Evolutionary conservation across 2,329 filamentous ascomycete species (phyloP).

Genomic region (Hymenoscyphus fructigenus): DNA sequence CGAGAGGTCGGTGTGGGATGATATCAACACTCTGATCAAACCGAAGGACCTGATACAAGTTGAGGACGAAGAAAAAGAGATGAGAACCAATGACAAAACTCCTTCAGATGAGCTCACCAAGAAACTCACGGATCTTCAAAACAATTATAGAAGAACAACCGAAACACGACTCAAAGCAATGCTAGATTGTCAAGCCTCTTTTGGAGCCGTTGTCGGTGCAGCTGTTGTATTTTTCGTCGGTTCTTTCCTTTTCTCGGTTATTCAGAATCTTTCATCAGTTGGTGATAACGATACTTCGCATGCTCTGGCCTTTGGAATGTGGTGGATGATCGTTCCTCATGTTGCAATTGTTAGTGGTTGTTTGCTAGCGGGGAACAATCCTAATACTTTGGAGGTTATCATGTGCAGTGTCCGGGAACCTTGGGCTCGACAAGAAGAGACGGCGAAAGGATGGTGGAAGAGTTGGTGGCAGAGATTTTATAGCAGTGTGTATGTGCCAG

Average conservation of each 20-base stretch:
- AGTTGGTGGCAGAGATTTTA: slow-evolving; percentile 4
- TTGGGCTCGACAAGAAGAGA: not conserved
- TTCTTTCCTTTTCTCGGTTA: slow-evolving; percentile 21
- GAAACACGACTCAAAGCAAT: slow-evolving; percentile 10
- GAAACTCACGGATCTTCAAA: not conserved
- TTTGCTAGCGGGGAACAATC: slow-evolving; percentile 21
- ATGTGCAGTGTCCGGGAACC: slow-evolving; percentile 9
- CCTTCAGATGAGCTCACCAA: not conserved
- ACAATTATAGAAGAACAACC: slow-evolving; percentile 3
- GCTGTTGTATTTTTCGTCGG: slow-evolving; percentile 28
- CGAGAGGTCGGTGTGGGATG: slow-evolving; percentile 4
- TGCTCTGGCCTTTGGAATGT: slow-evolving; percentile 16
- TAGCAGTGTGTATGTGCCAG: slow-evolving; percentile 4
- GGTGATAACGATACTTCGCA: slow-evolving; percentile 24
- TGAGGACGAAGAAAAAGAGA: not conserved
- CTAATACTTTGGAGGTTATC: slow-evolving; percentile 17
- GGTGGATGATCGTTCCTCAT: slow-evolving; percentile 24
- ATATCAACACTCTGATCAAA: not conserved
- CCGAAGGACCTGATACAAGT: not conserved
- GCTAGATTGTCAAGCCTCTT: slow-evolving; percentile 13
- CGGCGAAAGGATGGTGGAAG: slow-evolving; percentile 13
- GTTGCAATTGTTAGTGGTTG: slow-evolving; percentile 19
- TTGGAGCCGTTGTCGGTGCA: slow-evolving; percentile 24
- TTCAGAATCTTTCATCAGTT: slow-evolving; percentile 11
- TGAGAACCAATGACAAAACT: not conserved